Conservation (phyloP, 225 moss, liverwort and hornwort species). For the Pseudoscleropodium purum region DNA sequence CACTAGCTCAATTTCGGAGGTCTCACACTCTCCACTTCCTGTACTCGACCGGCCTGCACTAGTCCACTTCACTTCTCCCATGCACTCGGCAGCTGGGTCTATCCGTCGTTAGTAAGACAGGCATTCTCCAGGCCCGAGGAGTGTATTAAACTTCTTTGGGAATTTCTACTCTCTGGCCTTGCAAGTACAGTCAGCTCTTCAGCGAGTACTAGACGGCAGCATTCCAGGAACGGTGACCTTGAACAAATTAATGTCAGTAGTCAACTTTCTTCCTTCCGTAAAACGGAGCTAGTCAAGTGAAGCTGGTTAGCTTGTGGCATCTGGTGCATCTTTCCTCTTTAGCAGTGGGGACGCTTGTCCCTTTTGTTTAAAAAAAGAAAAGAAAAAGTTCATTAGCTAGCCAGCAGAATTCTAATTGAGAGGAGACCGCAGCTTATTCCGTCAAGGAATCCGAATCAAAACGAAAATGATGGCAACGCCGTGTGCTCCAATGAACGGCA, state of each 20-base stretch:
- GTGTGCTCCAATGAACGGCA: not conserved
- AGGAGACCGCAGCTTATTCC: not conserved
- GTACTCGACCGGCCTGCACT: not conserved
- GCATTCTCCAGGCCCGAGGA: not conserved
- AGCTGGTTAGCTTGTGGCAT: not conserved
- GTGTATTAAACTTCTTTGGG: not conserved
- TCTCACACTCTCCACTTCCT: not conserved
- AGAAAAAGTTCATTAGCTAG: not conserved
- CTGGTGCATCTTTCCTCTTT: not conserved
- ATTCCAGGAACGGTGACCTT: not conserved
- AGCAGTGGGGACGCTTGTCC: not conserved
- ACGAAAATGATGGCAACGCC: not conserved
- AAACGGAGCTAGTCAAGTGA: not conserved
- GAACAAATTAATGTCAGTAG: not conserved
- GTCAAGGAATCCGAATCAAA: not conserved
- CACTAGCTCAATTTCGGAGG: not conserved
- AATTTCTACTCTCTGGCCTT: not conserved
- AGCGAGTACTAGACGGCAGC: not conserved
- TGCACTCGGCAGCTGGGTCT: not conserved
- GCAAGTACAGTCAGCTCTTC: not conserved
- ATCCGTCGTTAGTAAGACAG: not conserved
- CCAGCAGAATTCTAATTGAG: not conserved
- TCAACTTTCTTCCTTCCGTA: not conserved
- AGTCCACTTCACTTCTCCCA: not conserved
- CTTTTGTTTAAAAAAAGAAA: not conserved